phyloP scores from a whole-genome alignment of 2,329 filamentous ascomycete genomes.

The Bisporella sp. region DNA sequence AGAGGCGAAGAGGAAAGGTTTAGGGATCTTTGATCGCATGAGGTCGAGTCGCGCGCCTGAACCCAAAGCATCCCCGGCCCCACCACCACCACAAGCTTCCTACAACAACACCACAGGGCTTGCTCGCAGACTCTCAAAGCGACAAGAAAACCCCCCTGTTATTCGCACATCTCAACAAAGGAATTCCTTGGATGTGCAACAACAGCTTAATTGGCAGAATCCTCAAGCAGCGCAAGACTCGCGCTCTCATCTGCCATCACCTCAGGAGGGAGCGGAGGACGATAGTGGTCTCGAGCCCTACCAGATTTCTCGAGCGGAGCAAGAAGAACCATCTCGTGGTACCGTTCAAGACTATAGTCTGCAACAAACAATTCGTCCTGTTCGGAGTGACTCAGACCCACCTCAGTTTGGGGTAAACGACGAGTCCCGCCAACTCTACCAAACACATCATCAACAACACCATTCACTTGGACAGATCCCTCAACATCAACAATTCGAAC shows the following conservation, averaged over 20 bases:
- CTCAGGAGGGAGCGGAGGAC: slow-evolving; percentile 22
- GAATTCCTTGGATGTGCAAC: slow-evolving; percentile 32
- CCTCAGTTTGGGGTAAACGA: slow-evolving; percentile 12
- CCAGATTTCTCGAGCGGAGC: slow-evolving; percentile 18
- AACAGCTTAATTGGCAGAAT: slow-evolving; percentile 28
- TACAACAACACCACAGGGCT: slow-evolving; percentile 45
- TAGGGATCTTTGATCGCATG: slow-evolving; percentile 25
- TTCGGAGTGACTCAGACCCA: slow-evolving; percentile 16
- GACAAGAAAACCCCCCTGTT: slow-evolving; percentile 38
- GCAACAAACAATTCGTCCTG: slow-evolving; percentile 22
- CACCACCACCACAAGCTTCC: slow-evolving; percentile 3
- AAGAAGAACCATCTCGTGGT: slow-evolving; percentile 4
- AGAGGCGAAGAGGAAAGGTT: slow-evolving; percentile 23
- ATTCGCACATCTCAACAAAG: slow-evolving; percentile 36
- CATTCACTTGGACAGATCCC: slow-evolving; percentile 18
- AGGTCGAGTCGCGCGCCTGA: slow-evolving; percentile 18
- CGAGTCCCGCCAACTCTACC: slow-evolving; percentile 28
- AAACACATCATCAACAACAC: slow-evolving; percentile 27
- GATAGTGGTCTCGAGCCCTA: slow-evolving; percentile 23
- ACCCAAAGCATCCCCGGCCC: slow-evolving; percentile 15
- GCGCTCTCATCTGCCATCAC: slow-evolving; percentile 21
- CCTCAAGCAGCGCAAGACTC: slow-evolving; percentile 23
- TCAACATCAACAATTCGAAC: slow-evolving; percentile 14
- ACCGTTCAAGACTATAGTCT: slow-evolving; percentile 14
- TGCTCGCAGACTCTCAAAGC: slow-evolving; percentile 49